phyloP scores from a whole-genome alignment of 164 flowering plant genomes.

The Nymphaea colorata region DNA sequence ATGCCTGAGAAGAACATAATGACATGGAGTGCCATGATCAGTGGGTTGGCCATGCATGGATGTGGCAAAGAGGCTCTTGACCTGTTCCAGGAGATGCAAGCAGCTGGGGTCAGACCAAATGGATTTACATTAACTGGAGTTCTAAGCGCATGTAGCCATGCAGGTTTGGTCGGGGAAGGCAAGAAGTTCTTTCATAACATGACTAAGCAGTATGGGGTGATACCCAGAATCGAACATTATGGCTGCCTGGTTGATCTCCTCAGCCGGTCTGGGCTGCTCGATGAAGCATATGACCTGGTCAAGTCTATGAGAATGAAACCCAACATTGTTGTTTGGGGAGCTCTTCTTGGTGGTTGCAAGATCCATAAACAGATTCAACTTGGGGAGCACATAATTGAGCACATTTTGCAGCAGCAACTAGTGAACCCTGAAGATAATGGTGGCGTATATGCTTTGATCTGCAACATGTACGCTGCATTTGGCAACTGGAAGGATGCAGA shows the following conservation, averaged over 20 bases:
- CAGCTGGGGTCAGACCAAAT: slow-evolving; percentile 10
- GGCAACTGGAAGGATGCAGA: slow-evolving; percentile 14
- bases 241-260: slow-evolving; percentile 19
- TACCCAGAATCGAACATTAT: slow-evolving; percentile 13
- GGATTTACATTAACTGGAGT: slow-evolving; percentile 13
- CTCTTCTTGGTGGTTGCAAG: slow-evolving; percentile 23
- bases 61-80: slow-evolving; percentile 9
- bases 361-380: slow-evolving; percentile 15
- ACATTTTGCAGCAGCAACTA: slow-evolving; percentile 8
- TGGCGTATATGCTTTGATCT: slow-evolving; percentile 14
- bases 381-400: slow-evolving; percentile 12
- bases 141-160: slow-evolving; percentile 39
- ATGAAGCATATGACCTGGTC: slow-evolving; percentile 8
- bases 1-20: slow-evolving; percentile 13
- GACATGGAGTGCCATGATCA: slow-evolving; percentile 17
- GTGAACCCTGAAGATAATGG: slow-evolving; percentile 7
- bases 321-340: slow-evolving; percentile 10
- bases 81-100: slow-evolving; percentile 11
- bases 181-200: slow-evolving; percentile 8
- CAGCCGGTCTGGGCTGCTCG: slow-evolving; percentile 14
- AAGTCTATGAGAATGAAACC: slow-evolving; percentile 13
- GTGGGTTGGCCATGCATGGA: slow-evolving; percentile 15
- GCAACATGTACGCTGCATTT: slow-evolving; percentile 11
- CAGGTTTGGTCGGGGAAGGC: slow-evolving; percentile 12
- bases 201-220: slow-evolving; percentile 9